Evolutionary conservation across 306 rosid species (phyloP).

Genomic region (Delonix regia): DNA sequence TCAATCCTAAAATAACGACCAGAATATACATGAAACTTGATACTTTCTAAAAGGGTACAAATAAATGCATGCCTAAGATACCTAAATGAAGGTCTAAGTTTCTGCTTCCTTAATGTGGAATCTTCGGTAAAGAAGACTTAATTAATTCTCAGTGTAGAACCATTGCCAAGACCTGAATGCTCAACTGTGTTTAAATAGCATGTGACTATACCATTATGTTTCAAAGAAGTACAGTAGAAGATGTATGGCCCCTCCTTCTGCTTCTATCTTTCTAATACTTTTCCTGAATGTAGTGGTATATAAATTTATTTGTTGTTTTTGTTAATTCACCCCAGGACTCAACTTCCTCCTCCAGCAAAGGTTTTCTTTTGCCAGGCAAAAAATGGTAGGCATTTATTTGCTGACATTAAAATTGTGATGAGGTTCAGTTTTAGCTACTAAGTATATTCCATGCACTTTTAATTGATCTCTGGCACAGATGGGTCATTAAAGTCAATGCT

Average conservation of each 20-base stretch:
- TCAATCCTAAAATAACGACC: not conserved
- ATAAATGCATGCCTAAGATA: not conserved
- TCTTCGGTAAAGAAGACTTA: not conserved
- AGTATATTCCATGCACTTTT: not conserved
- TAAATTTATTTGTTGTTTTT: not conserved
- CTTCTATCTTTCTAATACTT: not conserved
- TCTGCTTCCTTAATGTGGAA: not conserved
- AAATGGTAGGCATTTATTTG: slow-evolving; percentile 54
- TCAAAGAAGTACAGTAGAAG: not conserved
- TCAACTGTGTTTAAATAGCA: not conserved
- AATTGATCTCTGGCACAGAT: slow-evolving; percentile 43
- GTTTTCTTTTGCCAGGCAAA: slow-evolving; percentile 61
- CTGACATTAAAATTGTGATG: slow-evolving; percentile 24
- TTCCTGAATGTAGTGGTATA: not conserved
- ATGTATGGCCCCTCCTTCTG: not conserved
- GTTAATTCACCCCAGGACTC: slow-evolving; percentile 54
- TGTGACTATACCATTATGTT: not conserved
- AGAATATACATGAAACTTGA: not conserved
- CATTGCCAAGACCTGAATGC: slow-evolving; percentile 7
- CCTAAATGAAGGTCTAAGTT: not conserved
- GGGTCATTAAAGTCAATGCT: slow-evolving; percentile 56
- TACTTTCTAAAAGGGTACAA: not conserved
- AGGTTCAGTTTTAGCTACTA: slow-evolving; percentile 23
- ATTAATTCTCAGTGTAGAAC: slow-evolving; percentile 9
- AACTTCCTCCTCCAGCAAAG: slow-evolving; percentile 52